phyloP scores from a whole-genome alignment of 306 rosid genomes.

The Sesbania bispinosa region DNA sequence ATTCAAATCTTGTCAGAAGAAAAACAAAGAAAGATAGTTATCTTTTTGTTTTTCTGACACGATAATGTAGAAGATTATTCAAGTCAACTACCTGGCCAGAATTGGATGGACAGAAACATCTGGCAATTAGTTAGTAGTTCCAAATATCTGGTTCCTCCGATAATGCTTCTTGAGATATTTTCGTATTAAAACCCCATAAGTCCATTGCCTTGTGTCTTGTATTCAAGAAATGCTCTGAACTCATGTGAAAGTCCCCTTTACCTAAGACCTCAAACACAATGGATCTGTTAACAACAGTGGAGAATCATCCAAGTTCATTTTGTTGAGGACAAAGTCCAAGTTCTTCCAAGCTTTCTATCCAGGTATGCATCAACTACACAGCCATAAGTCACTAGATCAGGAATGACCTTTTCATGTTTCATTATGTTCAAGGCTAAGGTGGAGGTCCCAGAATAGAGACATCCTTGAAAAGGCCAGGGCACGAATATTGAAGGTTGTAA shows the following conservation, averaged over 20 bases:
- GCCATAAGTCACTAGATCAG: constrained; percentile 90
- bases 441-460: constrained; percentile 91
- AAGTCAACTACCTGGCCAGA: neutral
- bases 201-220: constrained; percentile 52
- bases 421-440: constrained; percentile 91
- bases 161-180: constrained; percentile 61
- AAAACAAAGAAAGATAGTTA: neutral
- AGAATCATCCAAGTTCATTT: constrained; percentile 52
- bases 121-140: constrained; percentile 53
- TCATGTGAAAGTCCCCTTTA: constrained; percentile 83
- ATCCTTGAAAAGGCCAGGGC: constrained; percentile 90
- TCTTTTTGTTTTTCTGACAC: neutral
- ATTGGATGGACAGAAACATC: neutral
- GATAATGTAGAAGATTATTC: neutral
- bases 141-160: constrained; percentile 72
- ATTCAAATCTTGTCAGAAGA: neutral
- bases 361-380: constrained; percentile 80
- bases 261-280: constrained; percentile 83
- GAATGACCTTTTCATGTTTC: constrained; percentile 56
- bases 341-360: constrained; percentile 69
- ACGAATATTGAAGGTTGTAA: constrained; percentile 81
- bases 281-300: constrained; percentile 63
- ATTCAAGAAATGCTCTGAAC: constrained; percentile 76
- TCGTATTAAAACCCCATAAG: constrained; percentile 48
- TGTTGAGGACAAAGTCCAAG: constrained; percentile 60